These are phyloP conservation scores for Gynandropsis gynandra DNA, from an alignment of 345 rosid species.

Conservation along the genomic window DNA sequence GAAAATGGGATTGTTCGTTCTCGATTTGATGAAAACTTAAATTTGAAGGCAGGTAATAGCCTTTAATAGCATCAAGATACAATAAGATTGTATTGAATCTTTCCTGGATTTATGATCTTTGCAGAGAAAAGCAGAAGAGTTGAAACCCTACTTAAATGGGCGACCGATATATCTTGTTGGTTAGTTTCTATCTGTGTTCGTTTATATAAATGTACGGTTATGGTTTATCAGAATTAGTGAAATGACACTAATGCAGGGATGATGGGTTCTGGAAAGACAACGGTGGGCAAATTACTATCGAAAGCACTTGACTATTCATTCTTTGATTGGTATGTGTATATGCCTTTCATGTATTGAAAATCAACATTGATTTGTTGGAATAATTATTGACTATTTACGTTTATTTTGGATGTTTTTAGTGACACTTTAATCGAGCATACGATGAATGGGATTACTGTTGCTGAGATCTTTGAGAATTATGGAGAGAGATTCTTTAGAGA, in stretches of 20 bases:
- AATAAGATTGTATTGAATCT: neutral
- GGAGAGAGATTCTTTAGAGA: constrained; percentile 84
- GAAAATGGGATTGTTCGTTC: constrained; percentile 37
- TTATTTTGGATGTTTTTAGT: constrained; percentile 36
- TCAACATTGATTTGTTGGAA: neutral
- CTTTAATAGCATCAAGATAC: neutral
- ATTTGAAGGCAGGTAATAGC: constrained; percentile 45
- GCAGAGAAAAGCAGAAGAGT: constrained; percentile 75
- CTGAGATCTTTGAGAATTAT: constrained; percentile 69
- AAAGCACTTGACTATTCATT: constrained; percentile 65
- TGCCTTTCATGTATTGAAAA: neutral
- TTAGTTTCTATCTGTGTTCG: constrained; percentile 35
- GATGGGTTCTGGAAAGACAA: constrained; percentile 99
- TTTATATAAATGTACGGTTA: constrained; percentile 10
- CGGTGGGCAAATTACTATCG: constrained; percentile 76
- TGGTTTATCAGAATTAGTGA: neutral
- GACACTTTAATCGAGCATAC: constrained; percentile 65
- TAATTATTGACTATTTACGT: constrained; percentile 4
- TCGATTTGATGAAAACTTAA: constrained; percentile 41
- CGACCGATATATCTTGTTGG: constrained; percentile 91
- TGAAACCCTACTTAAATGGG: constrained; percentile 63
- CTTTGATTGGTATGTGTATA: constrained; percentile 61
- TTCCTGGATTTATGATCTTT: constrained; percentile 29
- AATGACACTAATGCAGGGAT: constrained; percentile 47
- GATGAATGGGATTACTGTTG: constrained; percentile 55